Evolutionary conservation across 1,139 yeast species (phyloP), one percentile per base, ranked within the genome.

Genomic region (Suhomyces kunorum): DNA sequence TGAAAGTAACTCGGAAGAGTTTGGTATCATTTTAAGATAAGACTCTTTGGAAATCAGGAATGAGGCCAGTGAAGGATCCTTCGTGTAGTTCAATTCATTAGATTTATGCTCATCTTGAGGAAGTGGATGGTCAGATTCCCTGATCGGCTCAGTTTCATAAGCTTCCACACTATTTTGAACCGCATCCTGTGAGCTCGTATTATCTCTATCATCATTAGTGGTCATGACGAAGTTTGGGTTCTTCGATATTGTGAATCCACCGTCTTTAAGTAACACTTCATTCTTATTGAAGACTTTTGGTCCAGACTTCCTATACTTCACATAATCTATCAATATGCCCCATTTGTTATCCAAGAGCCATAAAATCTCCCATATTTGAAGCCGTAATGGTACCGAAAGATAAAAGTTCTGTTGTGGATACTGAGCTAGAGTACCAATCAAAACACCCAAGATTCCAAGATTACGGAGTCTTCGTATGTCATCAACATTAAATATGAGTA

Each of bases 361-460:
- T 9, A 81, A 47, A 0, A 82, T 78, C 53, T 92, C 98, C 61
- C 86, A 95, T 0, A 78, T 62, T 65, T 80, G 76, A 33, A 92
- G 67, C 51, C 81, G 79, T 38, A 90, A 63, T 0, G 98, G 98
- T 4, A 90, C 66, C 1, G 96, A 95, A 38, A 87, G 69, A 55
- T 90, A 85, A 28, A 83, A 71, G 55, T 88, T 90, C 54, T 92
- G 98, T 59, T 92, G 98, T 2, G 98, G 95, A 15, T 90, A 89
- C 34, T 80, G 75, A 0, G 96, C 87, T 27, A 92, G 64, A 0
- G 96, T 84, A 0, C 98, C 98, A 1, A 79, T 67, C 14, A 92
- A 68, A 1, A 84, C 79, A 0, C 98, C 98, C 28, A 82, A 71
- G 1, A 92, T 74, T 3, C 78, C 79, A 17, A 36, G 44, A 7